Evolutionary conservation across 495 filamentous ascomycete genomes (phyloP).

Genomic region (Podospora pseudoanserina): DNA sequence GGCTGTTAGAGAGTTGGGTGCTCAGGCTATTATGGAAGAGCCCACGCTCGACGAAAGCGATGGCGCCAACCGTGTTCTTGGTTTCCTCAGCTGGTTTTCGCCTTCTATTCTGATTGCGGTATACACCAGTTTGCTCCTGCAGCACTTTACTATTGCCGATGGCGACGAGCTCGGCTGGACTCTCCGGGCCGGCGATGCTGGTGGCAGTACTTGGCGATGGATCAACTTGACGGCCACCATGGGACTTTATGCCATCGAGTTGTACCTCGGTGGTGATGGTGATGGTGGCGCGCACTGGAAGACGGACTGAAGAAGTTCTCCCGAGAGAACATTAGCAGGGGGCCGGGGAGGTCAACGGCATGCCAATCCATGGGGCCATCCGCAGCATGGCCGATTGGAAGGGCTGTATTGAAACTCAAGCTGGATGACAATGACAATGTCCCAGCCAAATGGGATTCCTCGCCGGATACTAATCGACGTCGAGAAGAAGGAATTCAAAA

Average conservation of each 20-base stretch:
- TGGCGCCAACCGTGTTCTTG: constrained; percentile 71
- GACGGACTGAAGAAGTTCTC: constrained; percentile 55
- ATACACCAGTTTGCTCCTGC: constrained; percentile 94
- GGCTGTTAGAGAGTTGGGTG: constrained; percentile 80
- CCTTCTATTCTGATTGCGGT: constrained; percentile 90
- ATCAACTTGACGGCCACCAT: constrained; percentile 85
- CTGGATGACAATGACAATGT: neutral
- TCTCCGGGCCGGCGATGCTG: constrained; percentile 67
- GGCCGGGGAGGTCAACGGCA: neutral
- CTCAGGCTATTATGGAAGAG: constrained; percentile 75
- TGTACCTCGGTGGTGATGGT: constrained; percentile 76
- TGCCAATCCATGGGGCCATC: neutral
- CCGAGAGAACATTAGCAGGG: neutral
- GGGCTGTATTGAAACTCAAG: neutral
- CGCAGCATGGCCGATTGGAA: neutral
- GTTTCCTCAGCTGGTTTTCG: constrained; percentile 84
- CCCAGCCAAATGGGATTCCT: neutral
- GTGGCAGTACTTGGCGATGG: constrained; percentile 88
- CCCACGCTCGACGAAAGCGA: constrained; percentile 80
- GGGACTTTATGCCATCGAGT: constrained; percentile 81
- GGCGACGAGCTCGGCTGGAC: constrained; percentile 78
- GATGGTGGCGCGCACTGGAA: constrained; percentile 83
- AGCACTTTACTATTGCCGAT: constrained; percentile 80
- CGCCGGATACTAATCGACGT: neutral
- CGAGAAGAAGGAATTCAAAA: neutral